Conservation (phyloP, 2,329 filamentous ascomycete genomes). For the Neonectria sp. region DNA sequence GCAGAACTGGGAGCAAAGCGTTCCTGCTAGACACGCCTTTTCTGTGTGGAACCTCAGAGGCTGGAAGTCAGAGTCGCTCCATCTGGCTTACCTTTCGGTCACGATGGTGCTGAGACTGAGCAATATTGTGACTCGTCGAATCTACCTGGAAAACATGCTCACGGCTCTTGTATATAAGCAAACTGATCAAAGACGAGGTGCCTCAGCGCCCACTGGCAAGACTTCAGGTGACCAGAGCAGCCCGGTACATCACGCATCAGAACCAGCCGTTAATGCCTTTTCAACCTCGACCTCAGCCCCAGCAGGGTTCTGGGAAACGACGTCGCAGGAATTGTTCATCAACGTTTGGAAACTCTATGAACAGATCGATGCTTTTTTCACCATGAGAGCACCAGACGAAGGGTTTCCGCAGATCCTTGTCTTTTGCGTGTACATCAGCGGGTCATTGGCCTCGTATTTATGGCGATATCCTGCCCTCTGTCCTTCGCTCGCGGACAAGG, state of each 20-base stretch:
- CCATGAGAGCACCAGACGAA: slow-evolving; percentile 47
- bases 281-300: slow-evolving; percentile 28
- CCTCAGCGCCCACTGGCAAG: neutral
- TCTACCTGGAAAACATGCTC: slow-evolving; percentile 52
- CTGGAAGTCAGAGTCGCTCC: slow-evolving; percentile 52
- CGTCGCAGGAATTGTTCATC: slow-evolving; percentile 51
- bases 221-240: neutral
- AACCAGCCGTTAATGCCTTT: neutral
- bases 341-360: slow-evolving; percentile 55
- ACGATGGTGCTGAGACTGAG: slow-evolving; percentile 55
- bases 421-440: slow-evolving; percentile 59
- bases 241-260: slow-evolving; percentile 24
- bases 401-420: slow-evolving; percentile 55
- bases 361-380: slow-evolving; percentile 53
- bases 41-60: slow-evolving; percentile 56
- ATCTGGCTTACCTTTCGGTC: slow-evolving; percentile 55
- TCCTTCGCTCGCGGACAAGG: slow-evolving; percentile 41
- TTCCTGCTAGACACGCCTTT: slow-evolving; percentile 53
- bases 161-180: slow-evolving; percentile 10
- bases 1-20: slow-evolving; percentile 47
- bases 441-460: slow-evolving; percentile 53
- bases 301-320: slow-evolving; percentile 46
- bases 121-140: slow-evolving; percentile 54
- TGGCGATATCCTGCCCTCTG: slow-evolving; percentile 50
- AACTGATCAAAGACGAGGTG: slow-evolving; percentile 24